These are phyloP conservation scores for Cladosporium velox DNA, from an alignment of 2,329 filamentous ascomycete species.

Conservation along the genomic window DNA sequence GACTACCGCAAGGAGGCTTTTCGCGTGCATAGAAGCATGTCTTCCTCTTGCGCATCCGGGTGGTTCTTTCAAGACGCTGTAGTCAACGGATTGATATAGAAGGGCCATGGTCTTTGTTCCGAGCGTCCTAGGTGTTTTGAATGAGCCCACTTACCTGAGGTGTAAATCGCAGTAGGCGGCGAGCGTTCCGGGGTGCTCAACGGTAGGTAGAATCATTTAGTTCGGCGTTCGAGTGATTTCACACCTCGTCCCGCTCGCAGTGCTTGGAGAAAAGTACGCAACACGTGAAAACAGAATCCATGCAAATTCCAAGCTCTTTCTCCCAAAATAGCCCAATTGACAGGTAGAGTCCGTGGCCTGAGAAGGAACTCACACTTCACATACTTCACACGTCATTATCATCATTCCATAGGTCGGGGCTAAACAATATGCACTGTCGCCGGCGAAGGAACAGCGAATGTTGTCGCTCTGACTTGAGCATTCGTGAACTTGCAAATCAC, in stretches of 20 bases:
- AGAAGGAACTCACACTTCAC: not conserved
- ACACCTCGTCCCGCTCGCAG: not conserved
- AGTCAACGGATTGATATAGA: not conserved
- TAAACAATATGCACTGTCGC: not conserved
- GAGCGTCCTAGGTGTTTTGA: not conserved
- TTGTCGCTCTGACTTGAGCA: not conserved
- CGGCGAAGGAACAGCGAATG: not conserved
- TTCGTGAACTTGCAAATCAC: not conserved
- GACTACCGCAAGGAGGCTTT: not conserved
- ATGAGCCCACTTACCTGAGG: not conserved
- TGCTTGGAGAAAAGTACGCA: not conserved
- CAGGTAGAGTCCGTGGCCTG: not conserved
- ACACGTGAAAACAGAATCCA: not conserved
- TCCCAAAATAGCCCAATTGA: not conserved
- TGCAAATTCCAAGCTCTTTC: not conserved
- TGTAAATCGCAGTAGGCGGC: not conserved
- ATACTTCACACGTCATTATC: not conserved
- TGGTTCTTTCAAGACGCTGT: not conserved
- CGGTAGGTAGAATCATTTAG: not conserved
- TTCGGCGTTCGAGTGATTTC: not conserved
- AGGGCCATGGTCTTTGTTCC: not conserved
- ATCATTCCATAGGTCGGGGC: not conserved
- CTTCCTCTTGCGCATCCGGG: not conserved
- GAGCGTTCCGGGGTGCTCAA: not conserved
- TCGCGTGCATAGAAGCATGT: not conserved